Conservation (phyloP, 2,329 filamentous ascomycete species). For the Seiridium unicorne region DNA sequence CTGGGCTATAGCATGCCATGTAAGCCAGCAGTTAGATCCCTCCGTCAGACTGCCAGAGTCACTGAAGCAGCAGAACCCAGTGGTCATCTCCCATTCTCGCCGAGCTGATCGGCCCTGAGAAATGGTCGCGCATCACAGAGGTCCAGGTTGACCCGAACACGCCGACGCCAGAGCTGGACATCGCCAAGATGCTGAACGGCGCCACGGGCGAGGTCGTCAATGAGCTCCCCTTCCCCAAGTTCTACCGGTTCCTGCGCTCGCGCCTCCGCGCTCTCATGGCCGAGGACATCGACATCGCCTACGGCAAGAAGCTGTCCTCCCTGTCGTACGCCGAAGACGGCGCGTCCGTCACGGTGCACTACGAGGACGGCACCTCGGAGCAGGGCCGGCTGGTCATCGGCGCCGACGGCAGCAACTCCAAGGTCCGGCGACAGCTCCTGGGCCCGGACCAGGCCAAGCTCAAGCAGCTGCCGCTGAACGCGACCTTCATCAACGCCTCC, state of each 20-base stretch:
- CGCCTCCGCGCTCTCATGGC: constrained; percentile 33
- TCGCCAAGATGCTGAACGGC: constrained; percentile 16
- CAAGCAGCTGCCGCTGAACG: constrained; percentile 38
- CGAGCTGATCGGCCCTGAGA: constrained; percentile 16
- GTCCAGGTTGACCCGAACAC: constrained; percentile 17
- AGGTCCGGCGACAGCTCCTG: constrained; percentile 26
- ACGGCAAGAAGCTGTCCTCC: constrained; percentile 33
- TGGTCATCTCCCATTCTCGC: constrained; percentile 19
- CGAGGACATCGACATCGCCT: constrained; percentile 32
- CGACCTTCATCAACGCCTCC: constrained; percentile 41
- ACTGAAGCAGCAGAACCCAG: neutral
- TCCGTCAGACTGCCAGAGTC: neutral
- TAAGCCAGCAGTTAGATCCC: neutral
- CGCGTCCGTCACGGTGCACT: constrained; percentile 24
- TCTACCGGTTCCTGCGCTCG: constrained; percentile 24
- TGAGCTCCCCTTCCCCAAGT: constrained; percentile 11
- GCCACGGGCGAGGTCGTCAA: constrained; percentile 17
- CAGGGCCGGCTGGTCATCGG: constrained; percentile 29
- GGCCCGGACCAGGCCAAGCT: constrained; percentile 26
- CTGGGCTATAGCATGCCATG: constrained; percentile 22
- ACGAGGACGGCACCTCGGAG: constrained; percentile 26
- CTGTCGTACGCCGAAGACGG: constrained; percentile 29
- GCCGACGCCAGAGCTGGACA: constrained; percentile 9
- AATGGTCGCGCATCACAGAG: constrained; percentile 16
- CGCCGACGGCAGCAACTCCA: constrained; percentile 30